Evolutionary conservation across 768 basidiomycete species (phyloP), one percentile per base, ranked within the genome.

Genomic region (Hirschioporus abietinus): DNA sequence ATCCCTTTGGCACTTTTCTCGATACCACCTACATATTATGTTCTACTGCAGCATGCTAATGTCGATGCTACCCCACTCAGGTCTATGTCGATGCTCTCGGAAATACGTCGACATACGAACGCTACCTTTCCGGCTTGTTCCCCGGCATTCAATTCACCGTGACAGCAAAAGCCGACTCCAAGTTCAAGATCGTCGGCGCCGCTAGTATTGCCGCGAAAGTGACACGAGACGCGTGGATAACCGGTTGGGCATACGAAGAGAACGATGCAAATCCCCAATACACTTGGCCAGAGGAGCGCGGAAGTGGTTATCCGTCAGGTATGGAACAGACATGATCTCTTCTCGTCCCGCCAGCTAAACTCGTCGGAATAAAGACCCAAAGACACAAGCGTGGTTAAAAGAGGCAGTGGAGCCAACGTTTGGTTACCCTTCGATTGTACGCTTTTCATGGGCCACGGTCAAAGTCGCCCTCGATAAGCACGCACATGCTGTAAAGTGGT

Each of bases 171-270:
- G 97, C 97, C 18, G 97, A 99, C 73, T 88, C 89, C n/a, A 88
- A 92, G 68, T 99, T 87, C 83, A 97, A 95, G 73, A 96, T 99
- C 67, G 97, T 99, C 67, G 91, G 94, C 24, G 97, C 97, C 7
- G 97, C 96, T 1, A 95, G 93, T 74, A 93, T 99, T n/a, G 95
- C 95, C 1, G 97, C 97, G 1, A 99, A 99, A 78, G 95, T 96
- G 27, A 98, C 96, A 0, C 83, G 96, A 66, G 96, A 99, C 72
- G 87, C 90, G 7, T 95, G 94, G 76, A 81, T 98, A 23, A 90
- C 96, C 68, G 83, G 83, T 2, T 99, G 96, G 96, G 73, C 81
- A 10, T 96, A 89, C 69, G 87, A 92, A 75, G 92, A 93, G 72
- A 80, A 77, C 34, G 72, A 75, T 64, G 66, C 71, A 35, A 25